These are phyloP conservation scores for Phytophthora crassamura DNA, from an alignment of 352 stramenopile species.

Conservation along the genomic window DNA sequence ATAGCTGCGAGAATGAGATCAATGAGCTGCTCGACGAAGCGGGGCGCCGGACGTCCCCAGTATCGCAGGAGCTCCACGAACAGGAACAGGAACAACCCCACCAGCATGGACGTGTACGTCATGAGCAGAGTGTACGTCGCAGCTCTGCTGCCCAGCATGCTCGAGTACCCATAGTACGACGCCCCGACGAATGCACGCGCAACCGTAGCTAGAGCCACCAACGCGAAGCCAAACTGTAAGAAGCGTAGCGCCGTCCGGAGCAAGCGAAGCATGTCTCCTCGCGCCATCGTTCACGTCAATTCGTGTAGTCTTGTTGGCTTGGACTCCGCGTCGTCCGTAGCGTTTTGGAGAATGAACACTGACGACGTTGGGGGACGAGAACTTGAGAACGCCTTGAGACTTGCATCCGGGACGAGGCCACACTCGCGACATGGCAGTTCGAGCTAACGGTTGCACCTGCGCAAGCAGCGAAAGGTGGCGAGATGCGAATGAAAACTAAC, in stretches of 20 bases:
- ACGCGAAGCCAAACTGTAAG: conserved; percentile 61
- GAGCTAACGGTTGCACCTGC: conserved; percentile 13
- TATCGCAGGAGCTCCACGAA: conserved; percentile 49
- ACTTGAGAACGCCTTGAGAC: conserved; percentile 4
- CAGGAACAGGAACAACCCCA: conserved; percentile 63
- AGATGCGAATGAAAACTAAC: conserved; percentile 6
- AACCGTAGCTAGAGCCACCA: conserved; percentile 68
- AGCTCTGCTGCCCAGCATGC: conserved; percentile 69
- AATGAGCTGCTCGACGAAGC: conserved; percentile 54
- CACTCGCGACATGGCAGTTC: conserved; percentile 1
- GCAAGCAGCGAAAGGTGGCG: not conserved
- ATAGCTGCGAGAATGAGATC: conserved; percentile 63
- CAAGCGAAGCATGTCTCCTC: conserved; percentile 31
- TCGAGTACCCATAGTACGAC: conserved; percentile 75
- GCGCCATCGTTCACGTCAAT: conserved; percentile 36
- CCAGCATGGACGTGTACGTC: conserved; percentile 74
- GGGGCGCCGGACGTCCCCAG: conserved; percentile 46
- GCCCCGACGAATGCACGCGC: conserved; percentile 63
- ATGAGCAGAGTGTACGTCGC: conserved; percentile 64
- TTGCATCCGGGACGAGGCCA: conserved; percentile 35
- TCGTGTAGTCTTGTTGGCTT: not conserved
- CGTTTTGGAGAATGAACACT: conserved; percentile 29
- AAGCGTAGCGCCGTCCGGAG: conserved; percentile 61
- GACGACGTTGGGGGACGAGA: not conserved
- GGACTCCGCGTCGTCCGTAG: not conserved